Conservation (phyloP, 148 eudicot species). For the Amaranthus palmeri region DNA sequence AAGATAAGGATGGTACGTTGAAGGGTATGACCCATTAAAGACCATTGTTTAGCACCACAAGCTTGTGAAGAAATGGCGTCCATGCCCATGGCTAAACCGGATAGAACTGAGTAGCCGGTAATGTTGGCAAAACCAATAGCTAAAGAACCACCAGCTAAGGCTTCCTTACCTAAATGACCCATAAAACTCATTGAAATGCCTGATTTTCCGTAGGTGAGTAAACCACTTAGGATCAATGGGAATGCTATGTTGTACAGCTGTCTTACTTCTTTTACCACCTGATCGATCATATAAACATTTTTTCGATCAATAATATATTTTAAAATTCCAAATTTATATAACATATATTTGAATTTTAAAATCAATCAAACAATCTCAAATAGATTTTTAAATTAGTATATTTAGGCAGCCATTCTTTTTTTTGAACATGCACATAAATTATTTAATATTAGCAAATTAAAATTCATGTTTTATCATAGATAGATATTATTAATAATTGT, state of each 20-base stretch:
- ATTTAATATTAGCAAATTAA: no score
- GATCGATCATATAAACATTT: background rate
- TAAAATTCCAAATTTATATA: no score
- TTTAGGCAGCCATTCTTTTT: no score
- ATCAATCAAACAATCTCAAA: no score
- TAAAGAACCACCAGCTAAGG: conserved; percentile 62
- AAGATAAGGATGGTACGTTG: conserved; percentile 41
- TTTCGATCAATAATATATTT: no score
- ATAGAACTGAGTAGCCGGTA: conserved; percentile 62
- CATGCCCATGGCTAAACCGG: conserved; percentile 71
- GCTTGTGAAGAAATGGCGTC: conserved; percentile 81
- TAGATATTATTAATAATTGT: no score
- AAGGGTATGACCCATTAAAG: conserved; percentile 53
- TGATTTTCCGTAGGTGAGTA: conserved; percentile 57
- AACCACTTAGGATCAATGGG: conserved; percentile 56
- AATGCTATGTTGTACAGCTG: conserved; percentile 51
- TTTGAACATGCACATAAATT: no score
- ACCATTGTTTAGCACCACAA: conserved; percentile 57
- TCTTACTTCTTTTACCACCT: conserved; percentile 50
- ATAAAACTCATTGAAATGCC: conserved; percentile 54
- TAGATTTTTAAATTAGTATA: no score
- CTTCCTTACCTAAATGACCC: conserved; percentile 57
- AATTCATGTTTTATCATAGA: no score
- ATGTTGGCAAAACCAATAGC: conserved; percentile 73
- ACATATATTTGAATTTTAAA: no score